Evolutionary conservation across 129 eudicot genomes (phyloP), one percentile per base, ranked within the genome.

Genomic region (Oenanthe sinensis): DNA sequence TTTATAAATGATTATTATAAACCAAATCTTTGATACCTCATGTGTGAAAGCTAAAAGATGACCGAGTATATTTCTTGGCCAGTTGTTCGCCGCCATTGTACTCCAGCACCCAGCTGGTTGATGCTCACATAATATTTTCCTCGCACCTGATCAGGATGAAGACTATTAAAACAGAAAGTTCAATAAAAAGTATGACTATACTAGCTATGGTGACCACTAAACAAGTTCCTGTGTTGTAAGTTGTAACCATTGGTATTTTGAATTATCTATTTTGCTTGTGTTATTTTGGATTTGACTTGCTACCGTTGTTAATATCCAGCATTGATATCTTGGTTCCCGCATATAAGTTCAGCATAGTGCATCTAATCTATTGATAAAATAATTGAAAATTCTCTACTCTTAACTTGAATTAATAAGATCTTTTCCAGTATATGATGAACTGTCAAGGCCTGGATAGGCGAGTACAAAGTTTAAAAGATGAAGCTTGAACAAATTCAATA

Each of bases 51-150:
- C 96, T 78, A 94, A 84, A 73, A 94, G 89, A 94, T 89, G 4
- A 96, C 96, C 16, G 98, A 91, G 85, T 91, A 90, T 78, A 94
- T 88, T 84, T 91, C 96, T 82, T 94, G 98, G 82, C 97, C 92
- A 17, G 84, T 83, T 81, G 89, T 88, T 72, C 98, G 74, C 45
- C 98, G 92, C 98, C 98, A 94, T 43, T 83, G 88, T 10, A 97
- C 85, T 76, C 98, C 98, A 33, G 81, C 84, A 26, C 98, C 97
- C 52, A 84, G 71, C 20, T 83, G 77, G 77, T 91, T 68, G 48
- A 89, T 80, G 73, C 84, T 86, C 80, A 91, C 60, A 82, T 88
- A 94, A 79, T 94, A 91, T 54, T 86, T 88, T 84, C 98, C 98
- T 47, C 86, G 91, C 79, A 93, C 83, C 98, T 93, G 85, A 74